Evolutionary conservation across 306 rosid genomes (phyloP).

Genomic region (Malus asiatica): DNA sequence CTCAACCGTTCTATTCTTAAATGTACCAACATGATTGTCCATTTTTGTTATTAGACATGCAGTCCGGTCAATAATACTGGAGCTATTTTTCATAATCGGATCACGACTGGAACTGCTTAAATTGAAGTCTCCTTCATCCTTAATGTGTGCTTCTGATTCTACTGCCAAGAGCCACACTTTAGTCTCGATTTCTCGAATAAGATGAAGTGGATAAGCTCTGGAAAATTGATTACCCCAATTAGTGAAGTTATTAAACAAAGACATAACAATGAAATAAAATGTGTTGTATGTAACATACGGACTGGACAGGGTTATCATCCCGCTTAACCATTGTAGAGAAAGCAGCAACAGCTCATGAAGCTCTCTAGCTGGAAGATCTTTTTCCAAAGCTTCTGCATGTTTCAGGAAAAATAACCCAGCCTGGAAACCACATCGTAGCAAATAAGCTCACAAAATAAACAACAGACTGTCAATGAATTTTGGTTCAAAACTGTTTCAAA

Average conservation of each 20-base stretch:
- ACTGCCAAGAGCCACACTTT: constrained; percentile 96
- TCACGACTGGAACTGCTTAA: constrained; percentile 50
- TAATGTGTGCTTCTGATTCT: constrained; percentile 82
- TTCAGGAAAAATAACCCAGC: constrained; percentile 95
- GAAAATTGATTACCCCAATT: constrained; percentile 23
- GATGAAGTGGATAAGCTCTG: constrained; percentile 84
- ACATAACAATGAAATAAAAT: constrained; percentile 10
- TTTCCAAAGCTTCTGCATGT: constrained; percentile 95
- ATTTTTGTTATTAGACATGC: constrained; percentile 81
- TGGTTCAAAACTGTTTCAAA: constrained; percentile 16
- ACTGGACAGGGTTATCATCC: constrained; percentile 72
- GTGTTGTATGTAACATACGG: constrained; percentile 51
- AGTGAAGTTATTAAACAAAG: constrained; percentile 27
- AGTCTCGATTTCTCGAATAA: constrained; percentile 94
- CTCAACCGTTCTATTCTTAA: constrained; percentile 53
- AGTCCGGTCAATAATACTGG: constrained; percentile 82
- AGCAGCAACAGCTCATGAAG: constrained; percentile 86
- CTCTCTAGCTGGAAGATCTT: constrained; percentile 94
- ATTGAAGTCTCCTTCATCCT: constrained; percentile 77
- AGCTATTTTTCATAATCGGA: constrained; percentile 42
- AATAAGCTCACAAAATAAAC: constrained; percentile 14
- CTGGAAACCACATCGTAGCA: constrained; percentile 40
- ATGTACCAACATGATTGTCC: constrained; percentile 72
- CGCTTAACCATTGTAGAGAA: constrained; percentile 95
- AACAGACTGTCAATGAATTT: constrained; percentile 8